phyloP scores from a whole-genome alignment of 305 asterid genomes.

The Solanum hybrid region DNA sequence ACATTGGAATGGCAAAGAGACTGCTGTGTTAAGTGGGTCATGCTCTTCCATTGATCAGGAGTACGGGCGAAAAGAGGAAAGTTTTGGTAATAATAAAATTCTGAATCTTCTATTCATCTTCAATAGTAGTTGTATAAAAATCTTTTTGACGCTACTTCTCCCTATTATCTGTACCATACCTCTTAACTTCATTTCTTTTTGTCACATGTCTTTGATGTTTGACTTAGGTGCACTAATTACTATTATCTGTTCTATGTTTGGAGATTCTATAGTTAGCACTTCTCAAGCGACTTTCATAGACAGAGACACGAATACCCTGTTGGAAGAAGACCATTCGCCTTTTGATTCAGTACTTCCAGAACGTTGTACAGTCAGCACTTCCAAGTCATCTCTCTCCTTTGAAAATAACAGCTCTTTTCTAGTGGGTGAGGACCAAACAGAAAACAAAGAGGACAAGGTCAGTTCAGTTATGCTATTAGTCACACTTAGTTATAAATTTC shows the following conservation, averaged over 20 bases:
- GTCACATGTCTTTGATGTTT: neutral
- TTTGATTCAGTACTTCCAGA: slow-evolving; percentile 15
- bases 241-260: neutral
- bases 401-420: slow-evolving; percentile 14
- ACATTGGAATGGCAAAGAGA: slow-evolving; percentile 18
- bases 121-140: neutral
- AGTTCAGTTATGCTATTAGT: neutral
- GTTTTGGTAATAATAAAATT: slow-evolving; percentile 10
- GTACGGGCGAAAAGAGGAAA: slow-evolving; percentile 19
- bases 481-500: neutral
- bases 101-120: neutral
- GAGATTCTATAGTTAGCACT: neutral
- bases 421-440: slow-evolving; percentile 17
- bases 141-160: neutral
- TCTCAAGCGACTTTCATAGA: neutral
- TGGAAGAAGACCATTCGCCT: neutral
- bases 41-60: slow-evolving; percentile 8
- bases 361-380: slow-evolving; percentile 14
- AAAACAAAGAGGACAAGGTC: neutral
- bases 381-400: neutral
- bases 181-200: neutral
- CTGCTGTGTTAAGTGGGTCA: slow-evolving; percentile 17
- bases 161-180: neutral
- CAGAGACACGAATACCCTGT: neutral
- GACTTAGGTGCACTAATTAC: neutral